Base-by-base conservation (phyloP, 306 rosid genomes). In the Coriaria nepalensis region DNA sequence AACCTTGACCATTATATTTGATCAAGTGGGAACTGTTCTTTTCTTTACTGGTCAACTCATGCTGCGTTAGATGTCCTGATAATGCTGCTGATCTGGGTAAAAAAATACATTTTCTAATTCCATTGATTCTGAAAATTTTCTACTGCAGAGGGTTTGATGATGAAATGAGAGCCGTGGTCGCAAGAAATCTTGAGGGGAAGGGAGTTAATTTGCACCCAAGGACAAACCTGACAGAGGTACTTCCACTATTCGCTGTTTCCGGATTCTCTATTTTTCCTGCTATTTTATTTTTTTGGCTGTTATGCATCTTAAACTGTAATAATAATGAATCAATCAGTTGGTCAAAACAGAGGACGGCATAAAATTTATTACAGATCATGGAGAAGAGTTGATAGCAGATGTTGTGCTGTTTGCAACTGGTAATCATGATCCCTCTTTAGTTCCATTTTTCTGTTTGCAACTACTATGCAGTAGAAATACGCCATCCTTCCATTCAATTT, bases 391-490 rank as follows among this genome's bases (percentile, higher is more conserved):
- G 69, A 49, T 79, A 39, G 82, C 79, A 2, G 97, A 90, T 77
- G 95, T 61, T 68, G 95, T 90, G 7, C 63, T 90, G 63, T 85
- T 90, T 49, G 97, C 97, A 59, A 90, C 97, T 13, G 97, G 97
- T 90, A 79, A 70, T 66, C 41, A 70, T 57, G 3, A 20, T 20
- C 29, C 29, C 29, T 20, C 29, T 20, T 20, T 20, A 20, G 29
- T 20, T 20, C 29, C 3, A 20, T 20, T 20, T 20, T 20, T 20
- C 29, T 20, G 29, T 20, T 20, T 20, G 29, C 29, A 20, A 20
- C 29, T 20, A 20, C 29, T 20, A 20, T 3, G 29, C 29, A 20
- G 1, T 1, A 20, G 29, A 20, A 20, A 20, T 20, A 20, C 29
- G 1, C 29, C 29, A 20, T 20, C 29, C 1, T 20, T 20, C 29